Evolutionary conservation across 768 basidiomycete species (phyloP), one percentile per base, ranked within the genome.

Genomic region (Pleurotus pulmonarius): DNA sequence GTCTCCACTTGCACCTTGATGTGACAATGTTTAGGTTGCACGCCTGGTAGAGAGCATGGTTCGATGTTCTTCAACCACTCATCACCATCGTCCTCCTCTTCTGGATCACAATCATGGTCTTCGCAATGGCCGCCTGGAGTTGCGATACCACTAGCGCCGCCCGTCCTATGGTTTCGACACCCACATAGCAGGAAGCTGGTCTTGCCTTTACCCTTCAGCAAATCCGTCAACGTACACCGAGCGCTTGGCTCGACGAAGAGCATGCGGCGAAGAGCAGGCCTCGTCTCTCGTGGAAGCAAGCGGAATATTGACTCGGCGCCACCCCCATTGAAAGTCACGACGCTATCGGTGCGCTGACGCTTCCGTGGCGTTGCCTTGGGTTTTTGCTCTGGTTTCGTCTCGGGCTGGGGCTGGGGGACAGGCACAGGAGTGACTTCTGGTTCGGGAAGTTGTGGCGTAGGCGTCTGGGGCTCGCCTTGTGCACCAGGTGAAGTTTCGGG

Each of bases 261-360:
- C 97, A 99, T 99, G 54, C 94, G 83, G 57, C 93, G 89, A 58
- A 99, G 80, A 12, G 90, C 92, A 5, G 87, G 81, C 40, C 97
- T 83, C 12, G 93, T 86, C 73, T 99, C 96, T 54, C 97, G 87
- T 1, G 97, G 97, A 20, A 99, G 80, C 8, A 98, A 79, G 16
- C 96, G 86, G 79, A 99, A 98, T 65, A 99, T 97, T 6, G 93
- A 94, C 69, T 98, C 96, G 24, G 92, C 86, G 16, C 90, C 88
- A 55, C 81, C 81, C 20, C 81, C 83, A 51, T 83, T 82, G 77
- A 83, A 89, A 1, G 92, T 92, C 43, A 81, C 71, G 51, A 85
- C 80, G 61, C 75, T 78, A 59, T 77, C 78, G 22, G 73, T 72
- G 58, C 82, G 79, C 58, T 73, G 73, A 13, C 76, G 74, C 56